Conservation (phyloP, 2,329 filamentous ascomycete species). For the Myrmaecium sp. region DNA sequence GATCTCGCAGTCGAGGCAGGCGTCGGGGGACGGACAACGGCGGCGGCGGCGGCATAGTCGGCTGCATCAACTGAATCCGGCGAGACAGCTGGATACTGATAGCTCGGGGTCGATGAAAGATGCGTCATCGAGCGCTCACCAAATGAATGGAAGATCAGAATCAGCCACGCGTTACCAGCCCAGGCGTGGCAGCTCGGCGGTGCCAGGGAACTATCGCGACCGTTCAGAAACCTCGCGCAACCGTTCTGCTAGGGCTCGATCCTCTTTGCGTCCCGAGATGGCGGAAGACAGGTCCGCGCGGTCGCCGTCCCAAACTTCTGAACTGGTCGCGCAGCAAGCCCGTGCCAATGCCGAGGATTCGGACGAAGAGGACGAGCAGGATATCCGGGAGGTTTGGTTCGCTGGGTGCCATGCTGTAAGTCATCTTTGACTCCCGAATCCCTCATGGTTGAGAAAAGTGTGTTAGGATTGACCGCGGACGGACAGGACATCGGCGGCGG, state of each 20-base stretch:
- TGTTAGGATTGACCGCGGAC: background rate
- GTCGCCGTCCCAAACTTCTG: constrained; percentile 16
- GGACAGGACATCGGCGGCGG: constrained; percentile 54
- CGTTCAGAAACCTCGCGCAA: constrained; percentile 18
- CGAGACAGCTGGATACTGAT: too few species aligned
- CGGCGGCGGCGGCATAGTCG: too few species aligned
- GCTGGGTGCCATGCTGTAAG: constrained; percentile 51
- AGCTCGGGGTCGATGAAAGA: too few species aligned
- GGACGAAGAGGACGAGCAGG: constrained; percentile 39
- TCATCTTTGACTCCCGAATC: constrained; percentile 1
- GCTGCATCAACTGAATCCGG: too few species aligned
- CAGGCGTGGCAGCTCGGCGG: constrained; percentile 12
- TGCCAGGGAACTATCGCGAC: constrained; percentile 15
- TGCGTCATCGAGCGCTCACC: too few species aligned
- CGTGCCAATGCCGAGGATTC: constrained; percentile 10
- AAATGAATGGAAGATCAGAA: too few species aligned
- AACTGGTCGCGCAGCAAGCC: constrained; percentile 10
- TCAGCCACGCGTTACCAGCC: too few species aligned
- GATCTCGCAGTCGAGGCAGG: constrained; percentile 39
- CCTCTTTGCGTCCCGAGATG: constrained; percentile 14
- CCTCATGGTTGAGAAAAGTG: too few species aligned
- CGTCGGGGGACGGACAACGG: too few species aligned
- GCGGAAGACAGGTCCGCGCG: constrained; percentile 7
- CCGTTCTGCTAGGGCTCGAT: too few species aligned
- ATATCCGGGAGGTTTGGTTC: constrained; percentile 71